These are phyloP conservation scores for Astragalus glycyphyllos DNA, from an alignment of 306 rosid genomes.

Conservation along the genomic window DNA sequence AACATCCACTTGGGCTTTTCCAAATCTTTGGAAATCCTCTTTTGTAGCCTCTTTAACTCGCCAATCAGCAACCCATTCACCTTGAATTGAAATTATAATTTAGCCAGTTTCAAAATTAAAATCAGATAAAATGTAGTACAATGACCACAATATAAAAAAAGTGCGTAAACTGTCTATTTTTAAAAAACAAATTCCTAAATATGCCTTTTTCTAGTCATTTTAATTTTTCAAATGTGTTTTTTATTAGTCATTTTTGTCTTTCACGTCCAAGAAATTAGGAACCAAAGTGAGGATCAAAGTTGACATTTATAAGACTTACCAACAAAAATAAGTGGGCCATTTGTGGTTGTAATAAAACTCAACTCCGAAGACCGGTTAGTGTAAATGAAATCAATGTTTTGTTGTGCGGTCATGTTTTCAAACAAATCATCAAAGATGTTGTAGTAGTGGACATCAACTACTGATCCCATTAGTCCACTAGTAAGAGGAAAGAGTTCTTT, in stretches of 20 bases:
- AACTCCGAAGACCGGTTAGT: slow-evolving; percentile 57
- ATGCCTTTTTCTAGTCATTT: no score
- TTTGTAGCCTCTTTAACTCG: slow-evolving; percentile 52
- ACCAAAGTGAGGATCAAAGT: no score
- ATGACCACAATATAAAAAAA: neutral
- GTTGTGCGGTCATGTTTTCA: slow-evolving; percentile 52
- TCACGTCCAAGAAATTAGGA: no score
- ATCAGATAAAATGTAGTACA: neutral
- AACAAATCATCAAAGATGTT: slow-evolving; percentile 55
- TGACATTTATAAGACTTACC: slow-evolving; percentile 49
- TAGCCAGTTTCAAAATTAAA: neutral
- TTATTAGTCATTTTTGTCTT: no score
- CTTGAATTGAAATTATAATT: slow-evolving; percentile 38
- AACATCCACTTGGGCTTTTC: slow-evolving; percentile 61
- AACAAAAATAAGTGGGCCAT: slow-evolving; percentile 76
- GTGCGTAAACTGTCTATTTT: no score
- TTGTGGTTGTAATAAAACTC: slow-evolving; percentile 59
- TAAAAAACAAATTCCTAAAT: no score
- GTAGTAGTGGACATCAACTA: slow-evolving; percentile 79
- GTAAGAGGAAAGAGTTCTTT: slow-evolving; percentile 68
- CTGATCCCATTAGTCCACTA: slow-evolving; percentile 49
- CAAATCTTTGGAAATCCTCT: slow-evolving; percentile 68
- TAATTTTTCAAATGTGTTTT: no score
- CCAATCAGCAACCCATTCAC: slow-evolving; percentile 90
- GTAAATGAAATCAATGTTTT: slow-evolving; percentile 64